A percentile compares a stretch with the other conserved stretches of the same genome.
Evolutionary conservation across 441 rosid genomes (phyloP).

Genomic region (Mallotus japonicus): DNA sequence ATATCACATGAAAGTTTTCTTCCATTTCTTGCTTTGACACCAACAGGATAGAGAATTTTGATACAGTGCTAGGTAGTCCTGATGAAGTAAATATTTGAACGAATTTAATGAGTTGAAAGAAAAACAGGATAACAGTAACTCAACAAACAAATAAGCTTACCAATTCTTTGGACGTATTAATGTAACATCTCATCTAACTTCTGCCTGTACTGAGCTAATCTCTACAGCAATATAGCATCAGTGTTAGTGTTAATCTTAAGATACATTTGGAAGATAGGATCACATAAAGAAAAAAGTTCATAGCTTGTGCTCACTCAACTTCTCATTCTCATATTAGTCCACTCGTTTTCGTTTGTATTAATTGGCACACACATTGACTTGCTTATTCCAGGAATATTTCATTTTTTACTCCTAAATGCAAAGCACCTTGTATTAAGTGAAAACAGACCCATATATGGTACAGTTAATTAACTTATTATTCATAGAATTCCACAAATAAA

Average conservation of each 20-base stretch:
- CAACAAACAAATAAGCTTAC: constrained; percentile 19
- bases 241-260: background rate
- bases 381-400: background rate
- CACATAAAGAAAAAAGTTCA: no score
- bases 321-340: no score
- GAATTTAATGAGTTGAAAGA: background rate
- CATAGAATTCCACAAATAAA: background rate
- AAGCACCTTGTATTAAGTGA: background rate
- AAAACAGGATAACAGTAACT: background rate
- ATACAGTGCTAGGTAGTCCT: constrained; percentile 10
- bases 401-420: background rate
- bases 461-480: background rate
- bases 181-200: constrained; percentile 71
- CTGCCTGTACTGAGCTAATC: constrained; percentile 85
- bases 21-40: background rate
- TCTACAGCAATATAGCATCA: constrained; percentile 39
- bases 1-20: constrained; percentile 8
- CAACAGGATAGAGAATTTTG: constrained; percentile 7
- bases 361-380: background rate
- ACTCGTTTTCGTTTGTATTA: background rate
- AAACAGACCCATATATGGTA: background rate
- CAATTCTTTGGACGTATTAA: constrained; percentile 23
- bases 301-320: no score
- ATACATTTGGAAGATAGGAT: background rate
- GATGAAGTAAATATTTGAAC: background rate